Evolutionary conservation across 116 monocot genomes (phyloP), one percentile per base, ranked within the genome.

Genomic region (Iris pallida): DNA sequence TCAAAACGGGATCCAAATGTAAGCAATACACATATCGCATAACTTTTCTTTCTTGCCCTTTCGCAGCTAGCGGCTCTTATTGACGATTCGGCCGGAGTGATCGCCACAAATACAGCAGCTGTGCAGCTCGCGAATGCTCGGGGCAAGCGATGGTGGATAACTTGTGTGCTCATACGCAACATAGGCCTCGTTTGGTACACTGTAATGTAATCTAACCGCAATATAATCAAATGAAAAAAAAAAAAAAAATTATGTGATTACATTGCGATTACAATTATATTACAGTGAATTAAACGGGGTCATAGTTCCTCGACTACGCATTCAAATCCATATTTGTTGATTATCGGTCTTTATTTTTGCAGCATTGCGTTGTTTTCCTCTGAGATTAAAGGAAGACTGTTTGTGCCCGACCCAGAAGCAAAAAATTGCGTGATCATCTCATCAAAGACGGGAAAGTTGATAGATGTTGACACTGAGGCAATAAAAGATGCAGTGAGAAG

Each of bases 311-410:
- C 12, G 12, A 6, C 44, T 20, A 49, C n/a, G 15, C 3, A 53
- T 30, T 47, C 41, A 47, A 18, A 30, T 30, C 0, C 2, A 0
- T 30, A 30, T 30, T 30, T 30, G 30, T 30, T 30, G 30, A 61
- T 44, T 30, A 30, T 43, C 66, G 4, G 54, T 60, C 8, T 2
- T 51, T 20, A 6, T 42, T 43, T 45, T 14, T 79, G 75, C 84
- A 91, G 95, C 73, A 76, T 95, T 64, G 95, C 91, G 15, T 61
- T 91, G 81, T 91, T 95, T 75, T 83, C 75, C 66, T 91, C 95
- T 0, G 76, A 81, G 72, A 82, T 85, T 71, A 95, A 91, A 60
- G 95, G 76, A 5, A 83, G 69, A 45, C 47, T 95, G 12, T 91
- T 91, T 70, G 88, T 95, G 59, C 95, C 88, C 0, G 62, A 80